These are phyloP conservation scores for Dictyostelium brefeldianum DNA, from an alignment of 78 protist species.

Conservation along the genomic window DNA sequence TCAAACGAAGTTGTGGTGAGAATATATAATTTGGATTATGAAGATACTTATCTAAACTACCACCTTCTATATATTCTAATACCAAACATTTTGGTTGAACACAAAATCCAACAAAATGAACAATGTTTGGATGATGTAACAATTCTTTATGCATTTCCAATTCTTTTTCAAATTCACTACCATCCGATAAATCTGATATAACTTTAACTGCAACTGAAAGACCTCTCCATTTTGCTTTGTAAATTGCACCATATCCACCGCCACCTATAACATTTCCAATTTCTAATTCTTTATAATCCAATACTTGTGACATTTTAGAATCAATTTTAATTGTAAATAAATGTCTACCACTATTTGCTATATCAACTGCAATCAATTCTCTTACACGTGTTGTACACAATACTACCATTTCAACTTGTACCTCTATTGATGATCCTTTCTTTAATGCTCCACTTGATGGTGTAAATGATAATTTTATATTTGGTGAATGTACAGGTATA, in stretches of 20 bases:
- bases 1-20: constrained; percentile 53
- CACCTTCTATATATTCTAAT: constrained; percentile 68
- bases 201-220: constrained; percentile 55
- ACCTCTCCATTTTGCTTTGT: constrained; percentile 71
- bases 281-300: constrained; percentile 64
- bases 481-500: constrained; percentile 32
- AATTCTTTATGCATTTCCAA: constrained; percentile 78
- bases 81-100: constrained; percentile 70
- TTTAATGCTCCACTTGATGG: constrained; percentile 49
- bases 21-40: constrained; percentile 28
- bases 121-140: constrained; percentile 75
- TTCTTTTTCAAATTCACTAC: constrained; percentile 77
- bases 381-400: constrained; percentile 64
- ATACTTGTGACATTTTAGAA: constrained; percentile 72
- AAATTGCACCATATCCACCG: constrained; percentile 79
- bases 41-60: constrained; percentile 68
- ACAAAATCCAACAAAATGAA: constrained; percentile 80
- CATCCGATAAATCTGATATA: constrained; percentile 46
- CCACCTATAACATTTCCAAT: constrained; percentile 70
- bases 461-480: constrained; percentile 30
- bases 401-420: constrained; percentile 58
- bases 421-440: constrained; percentile 14
- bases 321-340: constrained; percentile 58
- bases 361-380: constrained; percentile 60
- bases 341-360: constrained; percentile 28